These are phyloP conservation scores for Pleurotus pulmonarius DNA, from an alignment of 768 basidiomycete species.

Conservation along the genomic window DNA sequence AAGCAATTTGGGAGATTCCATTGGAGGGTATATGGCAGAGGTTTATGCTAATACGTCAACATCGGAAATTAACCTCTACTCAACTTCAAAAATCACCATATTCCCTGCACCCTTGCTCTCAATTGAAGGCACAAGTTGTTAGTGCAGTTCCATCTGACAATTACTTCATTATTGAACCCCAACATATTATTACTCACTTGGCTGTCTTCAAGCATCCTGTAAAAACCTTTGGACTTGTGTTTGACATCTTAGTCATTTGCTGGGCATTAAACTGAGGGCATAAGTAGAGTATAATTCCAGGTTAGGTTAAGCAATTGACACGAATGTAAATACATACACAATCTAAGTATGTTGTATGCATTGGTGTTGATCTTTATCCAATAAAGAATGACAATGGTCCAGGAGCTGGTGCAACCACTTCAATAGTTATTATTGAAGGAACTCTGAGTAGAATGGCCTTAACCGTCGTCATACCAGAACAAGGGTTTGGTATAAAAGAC, in stretches of 20 bases:
- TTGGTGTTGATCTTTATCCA: no score
- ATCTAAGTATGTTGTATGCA: no score
- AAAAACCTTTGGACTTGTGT: constrained; percentile 17
- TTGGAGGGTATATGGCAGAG: constrained; percentile 14
- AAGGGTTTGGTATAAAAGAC: no score
- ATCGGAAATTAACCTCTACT: constrained; percentile 9
- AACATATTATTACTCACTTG: constrained; percentile 20
- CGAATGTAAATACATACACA: no score
- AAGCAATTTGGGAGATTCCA: constrained; percentile 14
- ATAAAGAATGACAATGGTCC: no score
- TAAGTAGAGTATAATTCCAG: neutral
- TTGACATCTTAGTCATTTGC: constrained; percentile 16
- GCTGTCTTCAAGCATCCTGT: constrained; percentile 11
- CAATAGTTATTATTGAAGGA: no score
- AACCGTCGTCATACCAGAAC: no score
- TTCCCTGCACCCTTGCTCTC: constrained; percentile 3
- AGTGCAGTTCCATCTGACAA: constrained; percentile 10
- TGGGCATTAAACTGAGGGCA: constrained; percentile 17
- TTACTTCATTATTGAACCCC: constrained; percentile 17
- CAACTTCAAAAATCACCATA: constrained; percentile 16
- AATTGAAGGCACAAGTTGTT: constrained; percentile 14
- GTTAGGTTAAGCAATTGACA: no score
- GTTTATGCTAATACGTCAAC: constrained; percentile 16
- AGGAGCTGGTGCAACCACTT: no score
- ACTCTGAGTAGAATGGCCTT: no score